Evolutionary conservation across 495 filamentous ascomycete species (phyloP), one percentile per base, ranked within the genome.

Genomic region (Oleoguttula mirabilis): DNA sequence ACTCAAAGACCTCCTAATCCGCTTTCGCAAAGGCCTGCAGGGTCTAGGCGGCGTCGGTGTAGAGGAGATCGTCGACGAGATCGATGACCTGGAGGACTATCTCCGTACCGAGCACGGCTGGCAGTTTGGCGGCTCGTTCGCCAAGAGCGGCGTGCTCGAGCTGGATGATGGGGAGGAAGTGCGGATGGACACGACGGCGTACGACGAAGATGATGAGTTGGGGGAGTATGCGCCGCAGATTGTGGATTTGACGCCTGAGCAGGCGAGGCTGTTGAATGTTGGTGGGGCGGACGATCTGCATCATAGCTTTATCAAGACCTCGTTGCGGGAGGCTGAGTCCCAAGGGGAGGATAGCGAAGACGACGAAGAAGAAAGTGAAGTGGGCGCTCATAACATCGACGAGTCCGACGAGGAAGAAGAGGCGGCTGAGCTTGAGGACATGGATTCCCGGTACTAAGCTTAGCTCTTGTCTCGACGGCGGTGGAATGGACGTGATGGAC

Each of bases 171-270:
- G 78, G 17, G 84, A 88, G 58, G 63, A 76, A 52, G 77, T 93
- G 12, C 77, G 86, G 43, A 70, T 90, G 55, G 85, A 94, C 47
- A 66, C 84, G 47, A 66, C 66, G 20, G 82, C 78, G 4, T 70
- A 79, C 45, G 80, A 88, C 47, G 83, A 76, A 43, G 83, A 92
- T 42, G 84, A 90, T 39, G 84, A 90, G 60, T 73, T 71, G 44
- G 85, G 84, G 14, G 88, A 94, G 55, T 88, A 86, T 66, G 79
- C 82, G 45, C 90, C 88, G 12, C 69, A 81, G 17, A 60, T 98
- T 14, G 84, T 98, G 4, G 76, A 86, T 37, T 52, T 87, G 50
- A 64, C 61, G 15, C 17, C 53, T 4, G 55, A 55, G 31, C 62
- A 66, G 36, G 41, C 49, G 12, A 51, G 40, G 21, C 39, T 50